A percentile compares a stretch with the other conserved stretches of the same genome.
Conservation (phyloP, 805 yeast species). For the Candida khao-thaluensis region DNA sequence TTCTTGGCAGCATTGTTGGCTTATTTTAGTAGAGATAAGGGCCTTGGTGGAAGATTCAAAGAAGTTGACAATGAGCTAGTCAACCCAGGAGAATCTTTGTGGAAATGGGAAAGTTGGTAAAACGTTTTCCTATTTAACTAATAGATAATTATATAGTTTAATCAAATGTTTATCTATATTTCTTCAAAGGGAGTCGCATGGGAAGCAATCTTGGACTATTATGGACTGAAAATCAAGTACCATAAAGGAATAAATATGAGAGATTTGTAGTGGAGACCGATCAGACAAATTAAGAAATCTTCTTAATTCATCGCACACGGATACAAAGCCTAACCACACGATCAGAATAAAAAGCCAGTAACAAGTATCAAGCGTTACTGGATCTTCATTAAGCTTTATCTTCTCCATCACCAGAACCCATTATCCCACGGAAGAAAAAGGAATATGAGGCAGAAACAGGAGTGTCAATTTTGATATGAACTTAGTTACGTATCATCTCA, state of each 20-base stretch:
- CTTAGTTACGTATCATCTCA: too few relatives aligned
- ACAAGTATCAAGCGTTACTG: conserved; percentile 49
- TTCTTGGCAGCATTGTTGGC: conserved; percentile 1
- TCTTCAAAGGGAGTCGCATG: too few relatives aligned
- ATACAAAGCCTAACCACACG: conserved; percentile 39
- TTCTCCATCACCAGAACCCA: conserved; percentile 67
- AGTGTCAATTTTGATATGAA: conserved; percentile 27
- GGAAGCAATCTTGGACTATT: too few relatives aligned
- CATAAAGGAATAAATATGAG: too few relatives aligned
- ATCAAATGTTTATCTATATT: too few relatives aligned
- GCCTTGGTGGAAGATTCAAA: conserved; percentile 1
- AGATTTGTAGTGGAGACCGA: conserved; percentile 18
- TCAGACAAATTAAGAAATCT: conserved; percentile 10
- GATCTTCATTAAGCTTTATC: conserved; percentile 48
- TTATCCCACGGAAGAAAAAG: conserved; percentile 44
- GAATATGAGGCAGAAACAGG: conserved; percentile 66
- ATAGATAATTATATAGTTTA: too few relatives aligned
- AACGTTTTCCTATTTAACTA: too few relatives aligned
- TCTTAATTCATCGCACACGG: conserved; percentile 13
- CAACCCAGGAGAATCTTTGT: conserved; percentile 10
- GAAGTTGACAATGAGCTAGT: conserved; percentile 5
- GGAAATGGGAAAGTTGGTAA: conserved; percentile 10
- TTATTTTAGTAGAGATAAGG: conserved; percentile 3
- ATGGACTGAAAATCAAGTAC: too few relatives aligned
- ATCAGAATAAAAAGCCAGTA: conserved; percentile 39